Percentiles rank a stretch among this genome's conserved stretches.
phyloP scores from a whole-genome alignment of 1,139 yeast genomes.

The Scheffersomyces cryptocercus region DNA sequence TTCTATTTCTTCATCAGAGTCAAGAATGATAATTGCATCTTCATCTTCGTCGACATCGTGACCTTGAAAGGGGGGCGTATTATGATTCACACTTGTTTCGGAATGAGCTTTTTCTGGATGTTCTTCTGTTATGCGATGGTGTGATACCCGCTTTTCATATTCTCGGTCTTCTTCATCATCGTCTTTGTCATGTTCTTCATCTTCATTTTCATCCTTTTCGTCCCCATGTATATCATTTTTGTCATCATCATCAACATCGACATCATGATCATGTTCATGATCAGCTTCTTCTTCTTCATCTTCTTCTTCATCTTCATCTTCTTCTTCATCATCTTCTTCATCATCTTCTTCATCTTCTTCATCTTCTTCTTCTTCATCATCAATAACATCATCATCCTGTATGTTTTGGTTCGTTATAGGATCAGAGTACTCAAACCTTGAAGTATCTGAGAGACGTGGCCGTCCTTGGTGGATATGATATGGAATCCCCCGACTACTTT shows the following conservation, averaged over 20 bases:
- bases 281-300: background rate
- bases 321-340: background rate
- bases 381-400: background rate
- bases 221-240: background rate
- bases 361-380: background rate
- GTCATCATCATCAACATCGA: no score
- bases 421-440: no score
- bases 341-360: background rate
- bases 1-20: background rate
- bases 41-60: conserved; percentile 1
- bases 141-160: background rate
- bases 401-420: background rate
- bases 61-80: background rate
- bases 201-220: conserved; percentile 1
- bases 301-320: background rate
- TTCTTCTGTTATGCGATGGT: background rate
- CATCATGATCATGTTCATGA: no score
- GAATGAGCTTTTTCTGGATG: background rate
- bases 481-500: no score
- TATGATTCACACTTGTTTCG: background rate
- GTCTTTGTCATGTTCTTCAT: background rate
- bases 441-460: no score
- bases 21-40: conserved; percentile 3
- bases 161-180: background rate
- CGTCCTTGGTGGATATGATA: no score